phyloP scores from a whole-genome alignment of 2,329 filamentous ascomycete species.

The Claviceps capensis region DNA sequence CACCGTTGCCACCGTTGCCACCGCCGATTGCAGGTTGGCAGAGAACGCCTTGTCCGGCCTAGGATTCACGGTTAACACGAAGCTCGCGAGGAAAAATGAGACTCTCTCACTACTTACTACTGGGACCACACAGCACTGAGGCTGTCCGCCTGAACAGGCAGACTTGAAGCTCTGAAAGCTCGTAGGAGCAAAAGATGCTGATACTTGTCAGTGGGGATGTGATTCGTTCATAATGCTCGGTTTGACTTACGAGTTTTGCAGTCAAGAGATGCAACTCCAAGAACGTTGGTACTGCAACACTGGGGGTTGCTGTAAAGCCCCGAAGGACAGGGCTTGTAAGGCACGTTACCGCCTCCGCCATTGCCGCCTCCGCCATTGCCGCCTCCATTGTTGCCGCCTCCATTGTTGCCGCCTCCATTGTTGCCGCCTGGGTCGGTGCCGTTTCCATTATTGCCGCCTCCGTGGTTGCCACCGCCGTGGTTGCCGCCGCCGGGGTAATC shows the following conservation, averaged over 20 bases:
- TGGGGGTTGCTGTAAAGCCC: slow-evolving; percentile 6
- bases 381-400: background rate
- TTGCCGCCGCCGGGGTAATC: background rate
- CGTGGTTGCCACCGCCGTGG: background rate
- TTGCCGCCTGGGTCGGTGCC: background rate
- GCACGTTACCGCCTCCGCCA: background rate
- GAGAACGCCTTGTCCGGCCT: slow-evolving; percentile 1
- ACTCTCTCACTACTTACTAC: background rate
- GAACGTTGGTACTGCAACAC: slow-evolving; percentile 7
- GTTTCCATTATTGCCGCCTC: background rate
- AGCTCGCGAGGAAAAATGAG: background rate
- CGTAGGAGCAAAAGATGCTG: background rate
- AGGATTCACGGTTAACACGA: background rate
- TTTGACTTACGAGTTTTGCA: slow-evolving; percentile 6
- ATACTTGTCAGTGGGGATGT: background rate
- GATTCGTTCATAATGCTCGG: background rate
- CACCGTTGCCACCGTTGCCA: background rate
- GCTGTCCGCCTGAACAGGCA: background rate
- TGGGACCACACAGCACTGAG: slow-evolving; percentile 1
- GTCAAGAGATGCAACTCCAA: slow-evolving; percentile 6
- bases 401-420: background rate
- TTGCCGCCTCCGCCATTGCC: background rate
- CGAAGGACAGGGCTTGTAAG: slow-evolving; percentile 2
- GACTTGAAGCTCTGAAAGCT: background rate
- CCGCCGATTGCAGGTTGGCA: background rate